A percentile compares a stretch with the other conserved stretches of the same genome.
phyloP scores from a whole-genome alignment of 75 land plant species.

The Pinus albicaulis region DNA sequence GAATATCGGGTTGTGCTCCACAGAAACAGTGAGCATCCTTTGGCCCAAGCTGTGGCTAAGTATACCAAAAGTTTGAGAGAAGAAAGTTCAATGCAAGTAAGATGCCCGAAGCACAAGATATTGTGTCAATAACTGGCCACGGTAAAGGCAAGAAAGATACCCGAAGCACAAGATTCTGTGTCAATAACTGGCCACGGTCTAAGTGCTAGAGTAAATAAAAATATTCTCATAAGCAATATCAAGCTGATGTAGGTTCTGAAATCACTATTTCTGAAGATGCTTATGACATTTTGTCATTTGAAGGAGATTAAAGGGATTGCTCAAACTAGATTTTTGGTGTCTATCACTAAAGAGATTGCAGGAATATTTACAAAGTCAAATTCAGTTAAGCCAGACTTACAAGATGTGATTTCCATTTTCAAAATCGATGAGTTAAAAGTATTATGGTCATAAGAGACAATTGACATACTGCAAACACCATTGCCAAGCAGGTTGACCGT shows the following conservation, averaged over 20 bases:
- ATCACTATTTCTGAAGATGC: slow-evolving; percentile 45
- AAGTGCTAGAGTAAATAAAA: slow-evolving; percentile 42
- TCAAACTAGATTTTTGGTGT: too few relatives aligned
- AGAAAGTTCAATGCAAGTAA: slow-evolving; percentile 18
- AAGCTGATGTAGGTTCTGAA: slow-evolving; percentile 48
- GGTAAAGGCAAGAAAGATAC: slow-evolving; percentile 37
- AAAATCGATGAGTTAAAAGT: slow-evolving; percentile 51
- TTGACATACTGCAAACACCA: slow-evolving; percentile 76
- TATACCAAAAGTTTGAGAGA: slow-evolving; percentile 52
- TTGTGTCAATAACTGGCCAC: slow-evolving; percentile 60
- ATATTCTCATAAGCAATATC: slow-evolving; percentile 65
- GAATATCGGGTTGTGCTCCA: slow-evolving; percentile 15
- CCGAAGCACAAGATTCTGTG: slow-evolving; percentile 48
- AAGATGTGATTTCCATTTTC: slow-evolving; percentile 46
- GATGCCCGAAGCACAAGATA: slow-evolving; percentile 40
- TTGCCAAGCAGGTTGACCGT: slow-evolving; percentile 69
- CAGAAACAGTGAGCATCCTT: slow-evolving; percentile 82
- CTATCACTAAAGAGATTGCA: too few relatives aligned
- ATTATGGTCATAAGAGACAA: slow-evolving; percentile 83
- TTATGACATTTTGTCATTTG: slow-evolving; percentile 25
- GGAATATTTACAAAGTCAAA: too few relatives aligned
- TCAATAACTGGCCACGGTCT: slow-evolving; percentile 73
- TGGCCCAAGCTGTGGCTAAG: slow-evolving; percentile 79
- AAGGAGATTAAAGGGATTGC: too few relatives aligned
- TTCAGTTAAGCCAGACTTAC: slow-evolving; percentile 31